Base-by-base conservation (phyloP, 2,329 filamentous ascomycete genomes). In the Akanthomyces muscarius region DNA sequence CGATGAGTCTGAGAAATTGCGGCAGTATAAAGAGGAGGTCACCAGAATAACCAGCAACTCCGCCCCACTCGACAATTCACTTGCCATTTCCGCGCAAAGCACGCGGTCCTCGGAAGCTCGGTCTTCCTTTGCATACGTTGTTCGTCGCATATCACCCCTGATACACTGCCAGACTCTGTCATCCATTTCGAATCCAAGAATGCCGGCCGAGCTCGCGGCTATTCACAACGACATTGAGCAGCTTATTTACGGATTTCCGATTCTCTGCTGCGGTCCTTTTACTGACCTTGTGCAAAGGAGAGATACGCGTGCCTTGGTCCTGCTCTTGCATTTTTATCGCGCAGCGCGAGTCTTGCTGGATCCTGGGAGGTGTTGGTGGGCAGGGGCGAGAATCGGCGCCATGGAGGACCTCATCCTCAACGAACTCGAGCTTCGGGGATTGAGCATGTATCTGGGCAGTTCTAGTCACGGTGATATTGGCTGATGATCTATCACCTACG, bases 301-400 rank as follows among this genome's bases (percentile, higher is more conserved):
- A 11, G 71, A 74, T 38, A 66, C 70, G 52, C 47, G 71, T 23
- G 69, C 69, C 1, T 61, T 74, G 30, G 65, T 73, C 5, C 30
- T 73, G 36, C 63, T 73, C 47, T 69, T 66, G 18, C 69, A 71
- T 41, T 65, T 72, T 18, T 74, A 73, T 55, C 68, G 65, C 1
- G 66, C 66, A 0, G 67, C 67, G 6, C 65, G 66, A 3, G 28
- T 63, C 10, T 44, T 74, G 23, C 48, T 72, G 23, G 65, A 63
- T 44, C 14, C 30, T 4, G 53, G 61, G 7, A 51, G 60, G 30
- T 63, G 64, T 28, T 73, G 72, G 72, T 74, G 71, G 72, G 68
- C 68, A 1, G 21, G 14, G 10, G 25, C 52, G 18, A 44, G 36
- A 16, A n/a, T 38, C 2, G 8, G 11, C 23, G 18, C 11, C 16